phyloP scores from a whole-genome alignment of 2,329 filamentous ascomycete genomes.

The Xylaria sp. region DNA sequence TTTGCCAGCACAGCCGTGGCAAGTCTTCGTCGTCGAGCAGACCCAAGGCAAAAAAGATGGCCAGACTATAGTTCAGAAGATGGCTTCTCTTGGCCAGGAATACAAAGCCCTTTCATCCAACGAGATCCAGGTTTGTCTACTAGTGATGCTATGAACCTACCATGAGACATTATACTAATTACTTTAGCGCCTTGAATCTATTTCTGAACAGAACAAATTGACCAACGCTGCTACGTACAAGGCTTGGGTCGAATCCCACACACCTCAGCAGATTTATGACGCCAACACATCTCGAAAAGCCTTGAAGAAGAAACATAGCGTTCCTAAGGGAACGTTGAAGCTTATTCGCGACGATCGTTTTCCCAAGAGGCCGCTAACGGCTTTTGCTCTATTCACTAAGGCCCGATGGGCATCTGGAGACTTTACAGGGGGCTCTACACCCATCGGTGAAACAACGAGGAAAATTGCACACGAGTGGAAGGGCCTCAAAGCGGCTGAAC shows the following conservation, averaged over 20 bases:
- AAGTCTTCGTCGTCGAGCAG: constrained; percentile 52
- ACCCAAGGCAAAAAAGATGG: constrained; percentile 42
- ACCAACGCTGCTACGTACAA: constrained; percentile 55
- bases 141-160: neutral
- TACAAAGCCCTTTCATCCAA: constrained; percentile 56
- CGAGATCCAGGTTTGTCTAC: constrained; percentile 58
- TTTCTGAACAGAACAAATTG: constrained; percentile 54
- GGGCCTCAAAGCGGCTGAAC: constrained; percentile 54
- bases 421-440: neutral
- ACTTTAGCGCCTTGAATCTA: constrained; percentile 52
- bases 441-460: constrained; percentile 41
- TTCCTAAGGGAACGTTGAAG: constrained; percentile 43
- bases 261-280: constrained; percentile 53
- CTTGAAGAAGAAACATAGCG: constrained; percentile 53
- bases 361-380: constrained; percentile 54
- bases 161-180: constrained; percentile 30
- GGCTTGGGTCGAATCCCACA: constrained; percentile 61
- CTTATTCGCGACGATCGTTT: constrained; percentile 60
- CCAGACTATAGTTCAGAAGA: constrained; percentile 34
- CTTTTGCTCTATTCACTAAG: constrained; percentile 55
- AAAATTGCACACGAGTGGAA: constrained; percentile 57
- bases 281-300: constrained; percentile 61
- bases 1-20: constrained; percentile 52
- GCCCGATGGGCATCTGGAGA: constrained; percentile 52
- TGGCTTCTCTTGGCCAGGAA: constrained; percentile 46